Evolutionary conservation across 2,329 filamentous ascomycete species (phyloP), one percentile per base, ranked within the genome.

Genomic region (Akanthomyces lecanii): DNA sequence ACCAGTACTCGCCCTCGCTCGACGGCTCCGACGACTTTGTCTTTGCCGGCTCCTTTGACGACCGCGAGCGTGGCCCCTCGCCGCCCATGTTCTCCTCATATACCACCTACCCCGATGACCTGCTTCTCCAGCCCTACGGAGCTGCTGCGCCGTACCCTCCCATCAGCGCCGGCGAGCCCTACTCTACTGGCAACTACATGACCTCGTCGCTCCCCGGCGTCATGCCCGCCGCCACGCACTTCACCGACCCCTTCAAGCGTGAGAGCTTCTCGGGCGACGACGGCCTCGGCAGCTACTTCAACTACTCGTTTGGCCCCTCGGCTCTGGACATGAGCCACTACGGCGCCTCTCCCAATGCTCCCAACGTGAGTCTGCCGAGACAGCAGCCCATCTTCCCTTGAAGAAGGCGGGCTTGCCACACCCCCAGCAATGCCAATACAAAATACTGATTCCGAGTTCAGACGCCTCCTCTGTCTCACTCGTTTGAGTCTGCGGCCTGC

Each of bases 391-490:
- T 44, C 57, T 60, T 50, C 12, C 57, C 48, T 40, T 65, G 62
- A 65, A 40, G 40, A 70, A 66, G 66, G 70, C 66, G 70, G 74
- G 71, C 78, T 78, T 71, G 72, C 75, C 71, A 71, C 73, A 69
- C 74, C 75, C 74, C 74, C 70, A 74, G 74, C 60, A 33, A 50
- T 23, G 21, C 74, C 74, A 76, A 70, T 69, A 73, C 71, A 74
- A 74, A 77, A 79, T 60, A 79, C 82, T 83, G 80, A 83, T 78
- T 74, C 74, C 73, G 76, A 71, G 74, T 68, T 70, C 78, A 92
- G 89, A 92, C 89, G 75, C 89, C 89, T 77, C 87, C 89, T 72
- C 84, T 92, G 69, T 89, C 88, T 70, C 88, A 89, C 73, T 89
- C 86, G 33, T 90, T 87, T 74, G 84, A 86, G 73, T 90, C 87